Evolutionary conservation across 2,329 filamentous ascomycete species (phyloP).

Genomic region (Aspergillus proliferans): DNA sequence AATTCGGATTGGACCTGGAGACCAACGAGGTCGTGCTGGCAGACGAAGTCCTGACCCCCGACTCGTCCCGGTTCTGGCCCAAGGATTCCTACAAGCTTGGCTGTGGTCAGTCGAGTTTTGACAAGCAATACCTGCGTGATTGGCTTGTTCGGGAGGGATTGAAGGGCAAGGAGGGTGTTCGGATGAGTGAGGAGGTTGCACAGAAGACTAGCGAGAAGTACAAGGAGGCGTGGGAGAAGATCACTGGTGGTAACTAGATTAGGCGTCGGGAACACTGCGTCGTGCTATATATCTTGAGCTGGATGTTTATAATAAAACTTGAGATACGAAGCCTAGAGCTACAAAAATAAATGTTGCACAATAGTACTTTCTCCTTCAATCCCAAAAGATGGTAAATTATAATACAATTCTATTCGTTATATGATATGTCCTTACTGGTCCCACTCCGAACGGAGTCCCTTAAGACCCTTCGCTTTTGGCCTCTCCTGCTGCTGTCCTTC

Average conservation of each 20-base stretch:
- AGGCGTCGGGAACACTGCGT: not conserved
- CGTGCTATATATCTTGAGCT: constrained; percentile 5
- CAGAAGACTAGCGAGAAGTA: constrained; percentile 66
- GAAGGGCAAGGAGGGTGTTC: constrained; percentile 67
- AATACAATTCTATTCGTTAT: not conserved
- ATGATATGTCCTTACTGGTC: constrained; percentile 9
- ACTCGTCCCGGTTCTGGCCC: constrained; percentile 82
- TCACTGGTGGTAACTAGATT: constrained; percentile 53
- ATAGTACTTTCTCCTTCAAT: not conserved
- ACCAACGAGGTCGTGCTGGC: constrained; percentile 66
- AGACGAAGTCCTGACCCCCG: constrained; percentile 81
- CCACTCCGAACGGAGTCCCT: constrained; percentile 31
- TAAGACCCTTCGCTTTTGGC: constrained; percentile 27
- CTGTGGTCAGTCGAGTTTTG: constrained; percentile 72
- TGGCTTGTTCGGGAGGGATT: constrained; percentile 70
- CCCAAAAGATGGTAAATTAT: not conserved
- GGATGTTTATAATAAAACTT: constrained; percentile 11
- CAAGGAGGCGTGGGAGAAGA: constrained; percentile 64
- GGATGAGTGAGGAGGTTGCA: constrained; percentile 66
- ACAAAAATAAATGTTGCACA: not conserved
- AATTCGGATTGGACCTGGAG: constrained; percentile 63
- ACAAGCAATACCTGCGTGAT: constrained; percentile 79
- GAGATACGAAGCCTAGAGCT: constrained; percentile 4
- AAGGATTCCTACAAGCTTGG: constrained; percentile 66
- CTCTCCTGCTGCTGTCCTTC: constrained; percentile 8